Base-by-base conservation (phyloP, 257 asterid genomes). In the Leonotis leonurus region DNA sequence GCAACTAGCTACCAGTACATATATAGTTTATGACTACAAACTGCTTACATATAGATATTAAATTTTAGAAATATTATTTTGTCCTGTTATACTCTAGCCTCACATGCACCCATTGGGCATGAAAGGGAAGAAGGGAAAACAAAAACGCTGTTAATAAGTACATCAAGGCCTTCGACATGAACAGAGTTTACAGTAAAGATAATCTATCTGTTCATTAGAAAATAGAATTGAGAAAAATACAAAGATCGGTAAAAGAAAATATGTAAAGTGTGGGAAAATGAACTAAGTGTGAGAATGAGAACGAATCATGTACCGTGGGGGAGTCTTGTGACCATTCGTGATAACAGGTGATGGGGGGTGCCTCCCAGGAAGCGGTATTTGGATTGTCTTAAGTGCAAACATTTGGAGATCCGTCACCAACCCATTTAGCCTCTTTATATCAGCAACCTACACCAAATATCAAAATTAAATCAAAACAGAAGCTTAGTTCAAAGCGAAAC, bases 401-500 rank as follows among this genome's bases (percentile, higher is more conserved):
- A 88, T 91, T 78, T 91, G 96, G 59, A 84, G 85, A 78, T 91
- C 95, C 4, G 95, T 82, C 46, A 81, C 88, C 79, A 91, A 76
- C 12, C 96, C 96, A 68, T 91, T 88, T 36, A 80, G 62, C 78
- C 82, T 91, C 85, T 85, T 91, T 50, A 91, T 79, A 54, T 91
- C 98, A 6, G 87, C 78, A 73, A 88, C 95, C 98, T 91, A 52
- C 58, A 67, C 51, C 41, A 59, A 37, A 73, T 60, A 30, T 39
- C 21, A 48, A 24, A 67, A 24, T 33, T 33, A 40, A 57, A 18
- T 32, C 53, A 46, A 7, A 22, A 20, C 10, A 36, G 32, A 58
- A 40, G 24, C 55, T 14, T 12, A 55, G 35, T 63, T 46, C 50
- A 51, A 63, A 67, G 50, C 46, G 30, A 29, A 67, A 39, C 51